Conservation (phyloP, 1,284 basidiomycete species). For the Rhodotorula sp. region DNA sequence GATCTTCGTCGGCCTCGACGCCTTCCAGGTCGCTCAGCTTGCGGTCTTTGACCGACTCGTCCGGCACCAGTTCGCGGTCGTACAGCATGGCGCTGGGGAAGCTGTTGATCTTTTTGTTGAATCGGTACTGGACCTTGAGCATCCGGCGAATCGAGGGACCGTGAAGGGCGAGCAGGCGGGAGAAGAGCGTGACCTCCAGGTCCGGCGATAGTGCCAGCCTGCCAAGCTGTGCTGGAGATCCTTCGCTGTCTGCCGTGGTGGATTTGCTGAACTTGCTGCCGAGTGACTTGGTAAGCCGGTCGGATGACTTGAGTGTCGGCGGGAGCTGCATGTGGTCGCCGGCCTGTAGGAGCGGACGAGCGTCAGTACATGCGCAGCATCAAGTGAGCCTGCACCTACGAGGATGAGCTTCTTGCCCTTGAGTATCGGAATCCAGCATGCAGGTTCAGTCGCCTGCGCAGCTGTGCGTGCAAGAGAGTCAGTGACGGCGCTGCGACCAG, state of each 20-base stretch:
- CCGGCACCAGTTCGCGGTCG: slow-evolving; percentile 66
- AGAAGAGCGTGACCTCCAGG: slow-evolving; percentile 86
- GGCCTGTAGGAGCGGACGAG: slow-evolving; percentile 42
- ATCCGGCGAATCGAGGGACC: slow-evolving; percentile 79
- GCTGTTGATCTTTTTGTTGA: slow-evolving; percentile 55
- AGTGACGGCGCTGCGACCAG: not conserved
- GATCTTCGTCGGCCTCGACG: slow-evolving; percentile 62
- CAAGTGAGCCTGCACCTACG: slow-evolving; percentile 59
- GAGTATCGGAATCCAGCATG: slow-evolving; percentile 93
- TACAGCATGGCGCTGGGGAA: slow-evolving; percentile 88
- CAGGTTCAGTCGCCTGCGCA: slow-evolving; percentile 92
- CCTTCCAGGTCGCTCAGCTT: slow-evolving; percentile 71
- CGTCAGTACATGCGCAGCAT: no score
- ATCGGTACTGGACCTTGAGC: slow-evolving; percentile 62
- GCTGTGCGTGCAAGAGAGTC: slow-evolving; percentile 51
- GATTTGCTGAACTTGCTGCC: not conserved
- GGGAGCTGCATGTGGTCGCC: slow-evolving; percentile 63
- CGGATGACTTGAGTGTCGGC: slow-evolving; percentile 75
- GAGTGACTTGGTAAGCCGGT: slow-evolving; percentile 8
- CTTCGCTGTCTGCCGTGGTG: slow-evolving; percentile 71
- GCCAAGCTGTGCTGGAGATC: slow-evolving; percentile 57
- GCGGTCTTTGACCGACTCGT: slow-evolving; percentile 67
- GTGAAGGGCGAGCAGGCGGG: slow-evolving; percentile 82
- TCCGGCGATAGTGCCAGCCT: slow-evolving; percentile 59
- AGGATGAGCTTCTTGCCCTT: slow-evolving; percentile 83